phyloP scores from a whole-genome alignment of 345 rosid species.

The Trapa incisa region DNA sequence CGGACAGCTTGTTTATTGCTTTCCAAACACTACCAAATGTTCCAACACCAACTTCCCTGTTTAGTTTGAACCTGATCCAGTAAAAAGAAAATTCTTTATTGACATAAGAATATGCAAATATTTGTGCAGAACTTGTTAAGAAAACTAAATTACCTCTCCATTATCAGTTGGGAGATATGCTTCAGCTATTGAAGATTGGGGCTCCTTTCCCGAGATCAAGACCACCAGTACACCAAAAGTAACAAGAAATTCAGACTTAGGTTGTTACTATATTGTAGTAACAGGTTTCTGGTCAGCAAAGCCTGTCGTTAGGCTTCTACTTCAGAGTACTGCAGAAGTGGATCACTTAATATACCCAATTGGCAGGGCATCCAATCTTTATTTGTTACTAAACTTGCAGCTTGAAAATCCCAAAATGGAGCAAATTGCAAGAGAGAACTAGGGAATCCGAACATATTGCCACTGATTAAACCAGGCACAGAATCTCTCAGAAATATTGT shows the following conservation, averaged over 20 bases:
- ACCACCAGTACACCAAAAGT: conserved; percentile 5
- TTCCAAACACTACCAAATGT: conserved; percentile 94
- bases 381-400: conserved; percentile 32
- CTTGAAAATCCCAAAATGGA: conserved; percentile 22
- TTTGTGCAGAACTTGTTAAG: conserved; percentile 1
- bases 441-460: conserved; percentile 30
- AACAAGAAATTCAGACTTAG: conserved; percentile 24
- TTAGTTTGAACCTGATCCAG: conserved; percentile 54
- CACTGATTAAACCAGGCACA: background rate
- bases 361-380: conserved; percentile 37
- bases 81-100: background rate
- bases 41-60: conserved; percentile 92
- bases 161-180: conserved; percentile 23
- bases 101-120: background rate
- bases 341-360: conserved; percentile 19
- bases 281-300: conserved; percentile 23
- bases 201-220: conserved; percentile 19
- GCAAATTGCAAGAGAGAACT: conserved; percentile 18
- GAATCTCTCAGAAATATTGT: background rate
- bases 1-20: conserved; percentile 62
- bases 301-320: conserved; percentile 24
- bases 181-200: conserved; percentile 9
- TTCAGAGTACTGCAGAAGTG: conserved; percentile 11
- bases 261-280: conserved; percentile 15
- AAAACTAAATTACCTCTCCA: conserved; percentile 62